Evolutionary conservation across 2,329 filamentous ascomycete genomes (phyloP), one percentile per base, ranked within the genome.

Genomic region (Penicillium expansum): DNA sequence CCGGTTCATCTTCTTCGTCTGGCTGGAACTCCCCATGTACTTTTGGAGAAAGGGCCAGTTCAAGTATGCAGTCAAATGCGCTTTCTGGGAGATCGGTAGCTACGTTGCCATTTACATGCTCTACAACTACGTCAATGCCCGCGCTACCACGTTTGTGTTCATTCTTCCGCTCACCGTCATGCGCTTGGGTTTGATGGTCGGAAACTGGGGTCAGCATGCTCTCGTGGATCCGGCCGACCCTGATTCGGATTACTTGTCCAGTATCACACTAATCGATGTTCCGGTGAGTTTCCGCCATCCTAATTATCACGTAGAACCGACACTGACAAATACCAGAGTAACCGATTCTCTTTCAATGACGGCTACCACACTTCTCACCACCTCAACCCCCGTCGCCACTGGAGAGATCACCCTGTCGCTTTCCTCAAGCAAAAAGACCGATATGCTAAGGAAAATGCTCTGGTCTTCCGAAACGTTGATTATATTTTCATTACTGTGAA

Each of bases 141-240:
- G 76, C 2, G 83, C 89, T 0, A 83, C 87, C 0, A 67, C 84
- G 5, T 90, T 88, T 64, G 85, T 85, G 0, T 81, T 90, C 29
- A 65, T 92, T 1, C 68, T 91, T 1, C 90, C 90, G 0, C 79
- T 92, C 20, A 62, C 83, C 2, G 71, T 88, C 30, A 80, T 92
- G 73, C 82, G 90, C 0, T 64, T 90, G 18, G 89, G 86, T 0
- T 72, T 93, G 61, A 93, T 92, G 90, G 80, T 90, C 8, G 90
- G 90, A 1, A 93, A 93, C 69, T 93, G 89, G 88, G 90, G 88
- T 4, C 90, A 93, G 70, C 90, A 93, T 70, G 89, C 89, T 1
- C 86, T 93, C 61, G 89, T 93, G 7, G 89, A 93, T 65, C 83
- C 86, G 20, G 77, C 84, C 13, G 86, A 91, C 63, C 90, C 90